Base-by-base conservation (phyloP, 2,329 filamentous ascomycete species). In the Trichoderma afroharzianum region DNA sequence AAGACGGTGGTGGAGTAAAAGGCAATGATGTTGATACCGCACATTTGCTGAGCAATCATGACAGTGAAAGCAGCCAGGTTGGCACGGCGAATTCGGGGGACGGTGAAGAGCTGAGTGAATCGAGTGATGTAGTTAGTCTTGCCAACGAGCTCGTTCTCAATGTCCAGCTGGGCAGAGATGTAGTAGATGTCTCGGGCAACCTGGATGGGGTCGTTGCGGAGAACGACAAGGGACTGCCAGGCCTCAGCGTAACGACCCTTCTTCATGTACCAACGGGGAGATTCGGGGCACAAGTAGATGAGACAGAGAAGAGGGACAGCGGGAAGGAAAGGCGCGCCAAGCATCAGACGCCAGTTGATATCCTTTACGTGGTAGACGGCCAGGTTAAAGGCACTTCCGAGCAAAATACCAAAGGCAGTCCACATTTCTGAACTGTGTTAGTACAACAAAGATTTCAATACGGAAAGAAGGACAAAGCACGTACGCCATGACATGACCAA, bases 21-120 rank as follows among this genome's bases (percentile, higher is more conserved):
- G 1, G 91, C 89, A 72, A 93, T 91, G 74, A 93, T 92, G 78
- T 93, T 93, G 80, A 92, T 76, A 26, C 79, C 86, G 75, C 89
- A 91, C 86, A 92, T 90, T 80, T 92, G 90, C 80, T 92, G 90
- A 3, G 89, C 89, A 79, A 92, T 88, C 93, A 97, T 97, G 77
- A 96, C 92, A 3, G 90, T 90, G 76, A 91, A 92, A 1, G 93
- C 92, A 12, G 93, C 93, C 61, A 92, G 85, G 18, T 90, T 94
- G 14, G 93, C 93, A 55, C 91, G 86, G 61, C 91, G 87, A 14
- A 92, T 84, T 71, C 91, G 87, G 0, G 91, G 90, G 67, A 93
- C 85, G 30, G 89, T 91, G 78, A 93, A 91, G 24, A 91, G 83
- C 79, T 93, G 87, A 32, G 83, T 78, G 71, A 88, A 86, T 21